Conservation (phyloP, 495 filamentous ascomycete species). For the Endocarpon pusillum region DNA sequence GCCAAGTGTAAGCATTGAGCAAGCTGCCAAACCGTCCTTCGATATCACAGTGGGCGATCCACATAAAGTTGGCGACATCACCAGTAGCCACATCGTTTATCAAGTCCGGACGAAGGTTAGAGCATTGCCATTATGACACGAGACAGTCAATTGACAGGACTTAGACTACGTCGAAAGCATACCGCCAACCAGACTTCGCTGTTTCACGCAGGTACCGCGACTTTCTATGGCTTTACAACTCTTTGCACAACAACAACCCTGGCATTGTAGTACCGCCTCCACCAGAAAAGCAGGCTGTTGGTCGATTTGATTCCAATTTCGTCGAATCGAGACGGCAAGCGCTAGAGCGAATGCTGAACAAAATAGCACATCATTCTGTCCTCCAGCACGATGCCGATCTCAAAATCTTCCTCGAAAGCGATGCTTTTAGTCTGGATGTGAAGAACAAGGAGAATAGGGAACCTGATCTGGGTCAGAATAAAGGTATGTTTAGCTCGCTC, state of each 20-base stretch:
- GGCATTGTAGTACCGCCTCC: conserved; percentile 91
- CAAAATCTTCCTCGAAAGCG: conserved; percentile 92
- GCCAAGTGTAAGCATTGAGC: conserved; percentile 73
- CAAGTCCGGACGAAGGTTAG: conserved; percentile 81
- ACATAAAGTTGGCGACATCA: conserved; percentile 92
- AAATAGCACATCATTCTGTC: conserved; percentile 74
- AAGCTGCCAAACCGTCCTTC: conserved; percentile 80
- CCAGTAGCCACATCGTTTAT: conserved; percentile 94
- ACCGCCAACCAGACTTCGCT: conserved; percentile 74
- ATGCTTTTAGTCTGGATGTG: conserved; percentile 85
- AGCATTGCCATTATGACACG: too few relatives aligned
- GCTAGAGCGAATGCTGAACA: conserved; percentile 92
- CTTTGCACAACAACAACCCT: conserved; percentile 82
- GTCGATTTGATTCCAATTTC: conserved; percentile 91
- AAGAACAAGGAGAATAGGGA: conserved; percentile 95
- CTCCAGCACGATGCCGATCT: conserved; percentile 86
- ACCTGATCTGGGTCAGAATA: conserved; percentile 70
- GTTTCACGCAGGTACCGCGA: conserved; percentile 89
- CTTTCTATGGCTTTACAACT: conserved; percentile 93
- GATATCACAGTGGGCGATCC: conserved; percentile 91
- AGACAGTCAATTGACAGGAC: too few relatives aligned
- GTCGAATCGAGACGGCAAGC: conserved; percentile 82
- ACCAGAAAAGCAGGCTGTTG: conserved; percentile 94
- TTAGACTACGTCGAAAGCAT: conserved; percentile 89
- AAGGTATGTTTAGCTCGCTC: conserved; percentile 77